A percentile compares a stretch with the other conserved stretches of the same genome.
phyloP scores from a whole-genome alignment of 2,329 filamentous ascomycete genomes.

The Aureobasidium mangrovei region DNA sequence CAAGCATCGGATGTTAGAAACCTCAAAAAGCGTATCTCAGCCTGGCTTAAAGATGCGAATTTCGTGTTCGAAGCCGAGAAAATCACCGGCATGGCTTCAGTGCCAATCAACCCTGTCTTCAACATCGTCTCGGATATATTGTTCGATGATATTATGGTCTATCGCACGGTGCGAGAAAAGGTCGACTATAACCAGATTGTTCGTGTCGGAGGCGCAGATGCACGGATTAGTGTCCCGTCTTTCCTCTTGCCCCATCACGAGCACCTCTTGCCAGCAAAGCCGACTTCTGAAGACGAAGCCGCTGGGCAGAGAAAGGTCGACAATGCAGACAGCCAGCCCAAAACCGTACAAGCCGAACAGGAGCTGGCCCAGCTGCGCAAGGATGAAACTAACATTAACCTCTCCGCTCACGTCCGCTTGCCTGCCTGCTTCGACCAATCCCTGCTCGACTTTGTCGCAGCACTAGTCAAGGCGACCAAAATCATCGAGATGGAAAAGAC shows the following conservation, averaged over 20 bases:
- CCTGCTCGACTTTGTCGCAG: conserved; percentile 46
- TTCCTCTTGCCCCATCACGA: conserved; percentile 48
- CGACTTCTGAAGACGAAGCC: conserved; percentile 27
- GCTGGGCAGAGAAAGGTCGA: conserved; percentile 32
- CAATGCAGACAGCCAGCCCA: conserved; percentile 36
- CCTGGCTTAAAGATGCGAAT: conserved; percentile 45
- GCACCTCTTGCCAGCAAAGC: conserved; percentile 39
- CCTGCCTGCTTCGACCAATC: conserved; percentile 44
- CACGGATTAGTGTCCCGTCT: conserved; percentile 39
- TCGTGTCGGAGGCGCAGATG: conserved; percentile 43
- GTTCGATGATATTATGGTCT: conserved; percentile 42
- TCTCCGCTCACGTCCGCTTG: conserved; percentile 41
- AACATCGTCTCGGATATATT: conserved; percentile 40
- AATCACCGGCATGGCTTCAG: conserved; percentile 38
- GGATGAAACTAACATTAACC: conserved; percentile 41
- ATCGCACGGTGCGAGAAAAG: conserved; percentile 37
- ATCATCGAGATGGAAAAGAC: conserved; percentile 46
- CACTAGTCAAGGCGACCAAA: conserved; percentile 49
- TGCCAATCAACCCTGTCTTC: conserved; percentile 41
- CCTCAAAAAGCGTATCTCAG: conserved; percentile 38
- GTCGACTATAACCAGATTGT: conserved; percentile 41
- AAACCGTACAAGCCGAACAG: conserved; percentile 33
- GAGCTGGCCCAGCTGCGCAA: conserved; percentile 34
- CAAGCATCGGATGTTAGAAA: conserved; percentile 37
- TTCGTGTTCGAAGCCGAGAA: conserved; percentile 42